These are phyloP conservation scores for Aspergillus ochraceus DNA, from an alignment of 2,329 filamentous ascomycete species.

Conservation along the genomic window DNA sequence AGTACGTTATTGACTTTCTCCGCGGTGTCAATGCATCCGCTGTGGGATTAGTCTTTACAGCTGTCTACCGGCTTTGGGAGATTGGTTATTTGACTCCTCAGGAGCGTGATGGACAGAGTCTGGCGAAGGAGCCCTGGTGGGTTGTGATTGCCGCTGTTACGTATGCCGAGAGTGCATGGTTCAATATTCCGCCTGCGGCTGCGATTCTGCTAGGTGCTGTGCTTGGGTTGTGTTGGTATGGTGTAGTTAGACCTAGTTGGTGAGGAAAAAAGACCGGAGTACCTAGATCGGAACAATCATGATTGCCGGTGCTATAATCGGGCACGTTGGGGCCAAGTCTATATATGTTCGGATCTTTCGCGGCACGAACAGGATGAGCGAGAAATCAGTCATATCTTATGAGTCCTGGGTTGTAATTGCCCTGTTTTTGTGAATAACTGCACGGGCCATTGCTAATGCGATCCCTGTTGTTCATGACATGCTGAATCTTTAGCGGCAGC, in stretches of 20 bases:
- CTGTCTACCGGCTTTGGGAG: slow-evolving; percentile 64
- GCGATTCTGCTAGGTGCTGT: slow-evolving; percentile 50
- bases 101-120: slow-evolving; percentile 51
- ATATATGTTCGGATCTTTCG: too few species aligned
- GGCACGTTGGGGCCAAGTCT: too few species aligned
- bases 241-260: slow-evolving; percentile 31
- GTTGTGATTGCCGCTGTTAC: slow-evolving; percentile 57
- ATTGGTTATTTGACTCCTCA: slow-evolving; percentile 59
- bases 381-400: too few species aligned
- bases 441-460: too few species aligned
- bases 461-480: too few species aligned
- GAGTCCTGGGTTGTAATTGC: too few species aligned
- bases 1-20: slow-evolving; percentile 52
- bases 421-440: too few species aligned
- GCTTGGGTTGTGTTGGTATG: slow-evolving; percentile 52
- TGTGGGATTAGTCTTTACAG: slow-evolving; percentile 63
- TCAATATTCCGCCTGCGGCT: slow-evolving; percentile 44
- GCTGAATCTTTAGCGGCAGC: too few species aligned
- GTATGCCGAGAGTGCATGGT: slow-evolving; percentile 52
- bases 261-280: too few species aligned
- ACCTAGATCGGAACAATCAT: too few species aligned
- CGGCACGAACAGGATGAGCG: too few species aligned
- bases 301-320: too few species aligned
- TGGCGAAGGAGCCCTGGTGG: slow-evolving; percentile 64
- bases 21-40: slow-evolving; percentile 61